Conservation (phyloP, 768 basidiomycete species). For the Pholiota molesta region DNA sequence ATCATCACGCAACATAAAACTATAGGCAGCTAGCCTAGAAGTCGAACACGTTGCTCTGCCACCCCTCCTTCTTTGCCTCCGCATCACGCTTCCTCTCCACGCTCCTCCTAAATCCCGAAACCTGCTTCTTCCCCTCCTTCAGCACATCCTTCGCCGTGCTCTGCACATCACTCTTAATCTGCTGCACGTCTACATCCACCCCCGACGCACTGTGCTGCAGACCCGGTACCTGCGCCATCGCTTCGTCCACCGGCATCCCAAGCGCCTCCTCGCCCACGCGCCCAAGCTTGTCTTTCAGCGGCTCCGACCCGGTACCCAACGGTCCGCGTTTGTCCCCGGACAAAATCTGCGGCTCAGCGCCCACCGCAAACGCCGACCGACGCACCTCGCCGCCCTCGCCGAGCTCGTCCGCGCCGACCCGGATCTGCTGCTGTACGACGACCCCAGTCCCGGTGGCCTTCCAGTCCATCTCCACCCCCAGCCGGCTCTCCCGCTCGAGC, state of each 20-base stretch:
- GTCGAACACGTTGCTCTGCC: constrained; percentile 55
- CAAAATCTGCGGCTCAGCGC: constrained; percentile 75
- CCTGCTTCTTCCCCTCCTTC: constrained; percentile 36
- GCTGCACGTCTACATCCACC: constrained; percentile 27
- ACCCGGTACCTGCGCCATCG: constrained; percentile 3
- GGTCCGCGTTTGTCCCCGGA: constrained; percentile 71
- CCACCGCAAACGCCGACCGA: constrained; percentile 57
- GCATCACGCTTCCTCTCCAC: constrained; percentile 41
- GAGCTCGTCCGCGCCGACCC: constrained; percentile 23
- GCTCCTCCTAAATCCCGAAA: constrained; percentile 45
- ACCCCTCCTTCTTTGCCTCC: constrained; percentile 44
- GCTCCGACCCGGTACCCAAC: constrained; percentile 52
- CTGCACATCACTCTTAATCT: constrained; percentile 23
- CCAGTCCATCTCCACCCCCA: constrained; percentile 44
- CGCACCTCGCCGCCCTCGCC: constrained; percentile 23
- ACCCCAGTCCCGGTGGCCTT: constrained; percentile 66
- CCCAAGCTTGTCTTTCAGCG: constrained; percentile 37
- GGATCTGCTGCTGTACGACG: constrained; percentile 50
- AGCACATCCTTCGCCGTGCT: constrained; percentile 29
- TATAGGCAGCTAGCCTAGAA: constrained; percentile 18
- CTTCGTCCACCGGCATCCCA: constrained; percentile 25
- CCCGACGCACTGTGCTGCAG: neutral
- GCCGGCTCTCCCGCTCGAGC: constrained; percentile 41
- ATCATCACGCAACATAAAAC: too few species aligned
- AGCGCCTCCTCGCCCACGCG: constrained; percentile 34